A percentile compares a stretch with the other conserved stretches of the same genome.
Conservation (phyloP, 75 land plant genomes). For the Cunninghamia lanceolata region DNA sequence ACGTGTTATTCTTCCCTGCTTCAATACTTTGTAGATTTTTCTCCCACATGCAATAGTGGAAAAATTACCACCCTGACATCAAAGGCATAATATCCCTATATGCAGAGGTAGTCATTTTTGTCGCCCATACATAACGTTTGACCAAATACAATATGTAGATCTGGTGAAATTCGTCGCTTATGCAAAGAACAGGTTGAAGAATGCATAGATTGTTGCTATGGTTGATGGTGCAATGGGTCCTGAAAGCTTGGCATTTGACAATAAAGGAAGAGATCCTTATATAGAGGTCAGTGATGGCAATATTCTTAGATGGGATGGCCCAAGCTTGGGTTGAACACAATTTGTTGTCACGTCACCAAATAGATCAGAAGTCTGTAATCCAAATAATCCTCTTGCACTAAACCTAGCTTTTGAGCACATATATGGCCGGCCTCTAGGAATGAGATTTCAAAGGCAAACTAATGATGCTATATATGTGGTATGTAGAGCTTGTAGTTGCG, state of each 20-base stretch:
- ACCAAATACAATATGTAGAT: too few relatives aligned
- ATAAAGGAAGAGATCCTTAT: slow-evolving; percentile 58
- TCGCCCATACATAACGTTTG: too few relatives aligned
- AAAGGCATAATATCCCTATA: too few relatives aligned
- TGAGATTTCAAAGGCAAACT: slow-evolving; percentile 53
- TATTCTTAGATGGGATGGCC: slow-evolving; percentile 50
- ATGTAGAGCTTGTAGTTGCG: slow-evolving; percentile 70
- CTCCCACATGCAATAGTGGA: too few relatives aligned
- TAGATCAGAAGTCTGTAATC: slow-evolving; percentile 13
- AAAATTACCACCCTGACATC: too few relatives aligned
- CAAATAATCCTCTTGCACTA: slow-evolving; percentile 6
- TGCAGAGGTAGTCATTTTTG: too few relatives aligned
- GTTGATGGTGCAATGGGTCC: slow-evolving; percentile 37
- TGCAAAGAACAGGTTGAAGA: slow-evolving; percentile 2
- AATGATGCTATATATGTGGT: slow-evolving; percentile 84
- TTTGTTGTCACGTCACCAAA: slow-evolving; percentile 47
- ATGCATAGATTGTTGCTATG: slow-evolving; percentile 5
- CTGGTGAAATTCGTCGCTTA: too few relatives aligned
- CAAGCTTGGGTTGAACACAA: slow-evolving; percentile 38
- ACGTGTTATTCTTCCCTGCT: too few relatives aligned
- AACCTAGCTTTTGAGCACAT: slow-evolving; percentile 37
- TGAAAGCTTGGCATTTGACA: slow-evolving; percentile 65
- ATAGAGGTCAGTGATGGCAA: slow-evolving; percentile 69
- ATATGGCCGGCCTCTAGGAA: slow-evolving; percentile 80
- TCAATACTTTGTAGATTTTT: too few relatives aligned